Conservation (phyloP, 345 rosid genomes). For the Eucalyptus polybractea region DNA sequence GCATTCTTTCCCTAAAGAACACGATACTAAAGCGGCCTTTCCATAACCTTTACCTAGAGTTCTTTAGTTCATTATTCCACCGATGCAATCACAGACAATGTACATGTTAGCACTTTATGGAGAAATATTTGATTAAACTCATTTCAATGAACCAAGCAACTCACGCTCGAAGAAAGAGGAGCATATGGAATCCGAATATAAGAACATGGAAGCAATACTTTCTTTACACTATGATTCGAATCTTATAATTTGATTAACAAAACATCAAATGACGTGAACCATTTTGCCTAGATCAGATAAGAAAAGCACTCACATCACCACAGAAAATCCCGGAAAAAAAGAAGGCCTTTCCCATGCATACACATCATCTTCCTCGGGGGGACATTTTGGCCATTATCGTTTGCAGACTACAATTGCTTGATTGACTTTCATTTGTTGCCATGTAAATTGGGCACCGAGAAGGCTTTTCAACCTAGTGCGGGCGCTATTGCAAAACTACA, state of each 20-base stretch:
- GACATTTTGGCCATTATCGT: not conserved
- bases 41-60: not conserved
- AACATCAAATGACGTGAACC: not conserved
- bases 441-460: not conserved
- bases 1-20: not conserved
- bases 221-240: not conserved
- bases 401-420: not conserved
- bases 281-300: not conserved
- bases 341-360: not conserved
- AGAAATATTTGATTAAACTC: not conserved
- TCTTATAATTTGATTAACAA: not conserved
- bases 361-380: not conserved
- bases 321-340: not conserved
- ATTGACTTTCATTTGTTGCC: not conserved
- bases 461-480: not conserved
- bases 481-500: not conserved
- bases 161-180: not conserved
- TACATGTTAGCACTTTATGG: not conserved
- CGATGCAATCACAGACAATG: not conserved
- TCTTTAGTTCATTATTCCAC: not conserved
- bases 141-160: not conserved
- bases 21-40: not conserved
- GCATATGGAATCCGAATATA: not conserved
- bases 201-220: not conserved
- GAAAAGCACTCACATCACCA: not conserved